phyloP scores from a whole-genome alignment of 1,284 basidiomycete species.

The Apiotrichum montevideense region DNA sequence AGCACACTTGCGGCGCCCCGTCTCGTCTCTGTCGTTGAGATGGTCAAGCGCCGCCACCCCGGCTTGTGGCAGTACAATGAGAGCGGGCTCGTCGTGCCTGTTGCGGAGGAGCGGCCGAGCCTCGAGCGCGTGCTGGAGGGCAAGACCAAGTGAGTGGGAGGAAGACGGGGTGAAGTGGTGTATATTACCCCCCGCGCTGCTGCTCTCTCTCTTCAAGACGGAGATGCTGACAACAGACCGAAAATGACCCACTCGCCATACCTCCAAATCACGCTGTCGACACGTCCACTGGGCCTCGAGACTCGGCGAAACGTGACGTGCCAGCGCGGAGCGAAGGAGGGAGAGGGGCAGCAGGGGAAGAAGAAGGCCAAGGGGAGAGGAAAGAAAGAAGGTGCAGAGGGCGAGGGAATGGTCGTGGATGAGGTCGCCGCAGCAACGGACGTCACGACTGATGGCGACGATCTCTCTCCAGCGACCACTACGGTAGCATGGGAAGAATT shows the following conservation, averaged over 20 bases:
- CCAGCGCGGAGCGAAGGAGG: conserved; percentile 11
- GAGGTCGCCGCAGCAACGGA: too few species aligned
- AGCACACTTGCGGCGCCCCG: conserved; percentile 57
- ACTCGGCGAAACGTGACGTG: conserved; percentile 24
- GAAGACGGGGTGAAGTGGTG: not conserved
- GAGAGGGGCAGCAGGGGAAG: not conserved
- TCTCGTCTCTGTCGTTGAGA: conserved; percentile 70
- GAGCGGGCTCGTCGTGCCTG: conserved; percentile 53
- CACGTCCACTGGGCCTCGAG: conserved; percentile 50
- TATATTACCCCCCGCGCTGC: not conserved
- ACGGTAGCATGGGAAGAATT: too few species aligned
- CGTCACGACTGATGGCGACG: too few species aligned
- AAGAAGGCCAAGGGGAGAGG: not conserved
- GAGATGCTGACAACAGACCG: conserved; percentile 49
- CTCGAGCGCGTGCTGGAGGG: conserved; percentile 44
- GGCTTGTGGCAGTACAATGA: conserved; percentile 76
- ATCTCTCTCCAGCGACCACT: too few species aligned
- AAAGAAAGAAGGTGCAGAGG: not conserved
- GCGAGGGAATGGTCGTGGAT: too few species aligned
- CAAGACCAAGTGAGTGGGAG: conserved; percentile 56
- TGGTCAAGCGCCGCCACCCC: conserved; percentile 69
- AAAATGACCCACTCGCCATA: conserved; percentile 62
- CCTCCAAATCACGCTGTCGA: conserved; percentile 66
- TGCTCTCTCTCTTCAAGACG: not conserved
- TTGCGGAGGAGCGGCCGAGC: conserved; percentile 27